Evolutionary conservation across 2,329 filamentous ascomycete species (phyloP).

Genomic region (Chaetomium sp.): DNA sequence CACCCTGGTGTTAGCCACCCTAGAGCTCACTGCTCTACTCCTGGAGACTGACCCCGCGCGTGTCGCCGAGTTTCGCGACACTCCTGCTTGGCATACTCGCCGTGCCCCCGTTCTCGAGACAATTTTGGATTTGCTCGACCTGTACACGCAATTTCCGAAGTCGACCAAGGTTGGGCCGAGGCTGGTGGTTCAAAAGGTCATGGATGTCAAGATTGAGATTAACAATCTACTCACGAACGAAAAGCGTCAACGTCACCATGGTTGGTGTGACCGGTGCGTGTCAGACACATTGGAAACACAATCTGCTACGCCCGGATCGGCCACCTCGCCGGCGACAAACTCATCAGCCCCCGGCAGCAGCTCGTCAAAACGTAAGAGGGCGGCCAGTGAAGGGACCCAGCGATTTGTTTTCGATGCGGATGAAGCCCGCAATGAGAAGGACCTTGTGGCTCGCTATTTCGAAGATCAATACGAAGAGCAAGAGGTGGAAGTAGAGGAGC

Average conservation of each 20-base stretch:
- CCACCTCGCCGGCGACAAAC: slow-evolving; percentile 36
- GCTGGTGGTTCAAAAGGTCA: slow-evolving; percentile 70
- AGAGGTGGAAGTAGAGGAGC: slow-evolving; percentile 69
- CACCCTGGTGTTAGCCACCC: slow-evolving; percentile 74
- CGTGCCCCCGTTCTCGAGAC: slow-evolving; percentile 60
- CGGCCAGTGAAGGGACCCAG: slow-evolving; percentile 63
- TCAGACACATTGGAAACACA: slow-evolving; percentile 27
- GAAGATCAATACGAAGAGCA: slow-evolving; percentile 70
- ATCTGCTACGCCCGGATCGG: slow-evolving; percentile 31
- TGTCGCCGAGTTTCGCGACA: slow-evolving; percentile 43
- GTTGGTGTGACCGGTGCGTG: slow-evolving; percentile 47
- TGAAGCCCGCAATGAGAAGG: slow-evolving; percentile 64
- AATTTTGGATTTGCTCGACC: slow-evolving; percentile 80
- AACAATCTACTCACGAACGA: slow-evolving; percentile 70
- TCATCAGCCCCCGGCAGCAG: slow-evolving; percentile 32
- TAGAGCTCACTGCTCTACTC: slow-evolving; percentile 73
- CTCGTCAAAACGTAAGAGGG: slow-evolving; percentile 36
- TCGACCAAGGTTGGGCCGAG: slow-evolving; percentile 66
- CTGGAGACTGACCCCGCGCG: slow-evolving; percentile 48
- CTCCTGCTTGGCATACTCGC: slow-evolving; percentile 41
- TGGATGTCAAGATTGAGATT: slow-evolving; percentile 77
- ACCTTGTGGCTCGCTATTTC: slow-evolving; percentile 61
- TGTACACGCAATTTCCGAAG: slow-evolving; percentile 79
- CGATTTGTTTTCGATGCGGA: slow-evolving; percentile 84
- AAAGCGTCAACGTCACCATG: slow-evolving; percentile 57